Percentiles rank a stretch among this genome's conserved stretches.
Evolutionary conservation across 768 basidiomycete genomes (phyloP).

Genomic region (Tulasnella sp.): DNA sequence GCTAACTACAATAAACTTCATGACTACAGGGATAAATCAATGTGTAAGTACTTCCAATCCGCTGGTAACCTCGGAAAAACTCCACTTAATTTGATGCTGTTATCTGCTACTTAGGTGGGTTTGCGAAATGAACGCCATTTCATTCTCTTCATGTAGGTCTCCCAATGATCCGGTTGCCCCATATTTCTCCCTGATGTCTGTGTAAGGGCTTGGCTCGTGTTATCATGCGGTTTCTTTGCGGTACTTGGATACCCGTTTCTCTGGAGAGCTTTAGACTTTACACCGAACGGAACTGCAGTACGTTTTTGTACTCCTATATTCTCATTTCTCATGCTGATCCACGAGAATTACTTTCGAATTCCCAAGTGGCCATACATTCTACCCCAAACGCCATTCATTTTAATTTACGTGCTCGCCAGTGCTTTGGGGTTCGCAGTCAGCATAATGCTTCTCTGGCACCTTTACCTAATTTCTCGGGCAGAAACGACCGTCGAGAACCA

Average conservation of each 20-base stretch:
- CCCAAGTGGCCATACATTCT: conserved; percentile 45
- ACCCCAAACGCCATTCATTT: conserved; percentile 55
- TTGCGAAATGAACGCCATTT: conserved; percentile 94
- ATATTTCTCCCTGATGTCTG: neutral
- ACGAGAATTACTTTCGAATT: conserved; percentile 15
- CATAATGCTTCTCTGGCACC: conserved; percentile 59
- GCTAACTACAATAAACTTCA: neutral
- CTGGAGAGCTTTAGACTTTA: conserved; percentile 43
- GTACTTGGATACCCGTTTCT: conserved; percentile 50
- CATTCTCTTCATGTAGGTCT: conserved; percentile 78
- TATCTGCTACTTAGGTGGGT: conserved; percentile 37
- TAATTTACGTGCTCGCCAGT: conserved; percentile 60
- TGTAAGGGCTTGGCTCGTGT: conserved; percentile 62
- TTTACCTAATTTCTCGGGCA: conserved; percentile 54
- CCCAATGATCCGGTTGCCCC: neutral
- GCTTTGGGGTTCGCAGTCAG: conserved; percentile 66
- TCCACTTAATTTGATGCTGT: neutral
- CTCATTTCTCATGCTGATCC: conserved; percentile 8
- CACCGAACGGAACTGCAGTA: conserved; percentile 26
- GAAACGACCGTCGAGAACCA: conserved; percentile 88
- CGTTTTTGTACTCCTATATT: neutral
- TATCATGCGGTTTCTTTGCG: conserved; percentile 50
- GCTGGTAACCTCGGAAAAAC: no score
- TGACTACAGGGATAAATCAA: conserved; percentile 75
- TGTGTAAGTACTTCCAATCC: conserved; percentile 44